Conservation (phyloP, 108 stramenopile species). For the Nitzschia putrida region DNA sequence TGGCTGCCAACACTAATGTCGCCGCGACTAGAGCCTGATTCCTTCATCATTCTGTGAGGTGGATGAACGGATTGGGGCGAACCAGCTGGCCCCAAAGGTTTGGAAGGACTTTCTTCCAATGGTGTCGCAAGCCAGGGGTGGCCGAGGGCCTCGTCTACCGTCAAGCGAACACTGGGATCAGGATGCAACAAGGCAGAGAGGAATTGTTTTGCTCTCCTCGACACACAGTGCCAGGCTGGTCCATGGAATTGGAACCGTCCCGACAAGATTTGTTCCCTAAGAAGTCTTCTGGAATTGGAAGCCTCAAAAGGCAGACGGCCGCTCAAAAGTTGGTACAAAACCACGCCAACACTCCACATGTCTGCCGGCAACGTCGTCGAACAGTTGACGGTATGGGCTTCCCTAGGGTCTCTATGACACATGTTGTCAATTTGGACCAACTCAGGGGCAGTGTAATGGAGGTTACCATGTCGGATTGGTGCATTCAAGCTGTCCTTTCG, state of each 20-base stretch:
- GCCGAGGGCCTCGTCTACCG: slow-evolving; percentile 20
- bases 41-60: too few relatives aligned
- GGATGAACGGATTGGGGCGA: too few relatives aligned
- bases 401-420: not conserved
- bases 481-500: too few relatives aligned
- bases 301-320: slow-evolving; percentile 23
- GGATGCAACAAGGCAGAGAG: slow-evolving; percentile 25
- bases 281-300: not conserved
- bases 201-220: slow-evolving; percentile 34
- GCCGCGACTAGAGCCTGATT: too few relatives aligned
- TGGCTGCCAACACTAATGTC: too few relatives aligned
- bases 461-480: slow-evolving; percentile 9
- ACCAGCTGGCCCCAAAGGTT: too few relatives aligned
- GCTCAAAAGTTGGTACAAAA: slow-evolving; percentile 22
- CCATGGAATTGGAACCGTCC: slow-evolving; percentile 16
- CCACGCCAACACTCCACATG: slow-evolving; percentile 38
- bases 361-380: slow-evolving; percentile 19
- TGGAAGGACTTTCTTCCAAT: too few relatives aligned
- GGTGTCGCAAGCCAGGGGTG: slow-evolving; percentile 23
- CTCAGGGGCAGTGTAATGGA: slow-evolving; percentile 29
- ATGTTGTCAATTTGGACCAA: not conserved
- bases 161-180: slow-evolving; percentile 29
- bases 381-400: not conserved
- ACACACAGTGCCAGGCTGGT: slow-evolving; percentile 17
- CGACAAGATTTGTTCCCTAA: slow-evolving; percentile 16